These are phyloP conservation scores for Magnusiomyces ingens DNA, from an alignment of 1,139 yeast genomes.

Conservation along the genomic window DNA sequence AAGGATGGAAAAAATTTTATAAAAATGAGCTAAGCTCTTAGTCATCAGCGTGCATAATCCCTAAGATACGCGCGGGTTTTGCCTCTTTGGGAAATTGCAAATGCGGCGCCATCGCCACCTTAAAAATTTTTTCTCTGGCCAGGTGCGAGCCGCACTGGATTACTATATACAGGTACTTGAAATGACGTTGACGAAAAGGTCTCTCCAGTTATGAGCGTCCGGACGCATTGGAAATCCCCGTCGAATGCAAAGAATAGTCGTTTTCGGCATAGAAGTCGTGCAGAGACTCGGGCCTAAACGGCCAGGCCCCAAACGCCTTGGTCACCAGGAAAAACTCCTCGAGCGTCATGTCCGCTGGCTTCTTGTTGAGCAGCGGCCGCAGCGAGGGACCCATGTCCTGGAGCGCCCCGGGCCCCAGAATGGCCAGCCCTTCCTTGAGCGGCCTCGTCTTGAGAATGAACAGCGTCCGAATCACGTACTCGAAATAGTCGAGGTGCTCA, in stretches of 20 bases:
- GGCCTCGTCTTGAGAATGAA: slow-evolving; percentile 49
- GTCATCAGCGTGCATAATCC: too few relatives aligned
- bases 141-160: neutral
- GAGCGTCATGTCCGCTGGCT: slow-evolving; percentile 44
- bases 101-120: too few relatives aligned
- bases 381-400: slow-evolving; percentile 46
- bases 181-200: neutral
- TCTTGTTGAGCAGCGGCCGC: slow-evolving; percentile 39
- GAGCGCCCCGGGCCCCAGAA: slow-evolving; percentile 74
- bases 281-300: slow-evolving; percentile 66
- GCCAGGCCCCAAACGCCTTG: slow-evolving; percentile 62
- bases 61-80: too few relatives aligned
- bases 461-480: slow-evolving; percentile 59
- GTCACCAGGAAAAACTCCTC: slow-evolving; percentile 51
- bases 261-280: slow-evolving; percentile 37
- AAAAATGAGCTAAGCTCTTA: too few relatives aligned
- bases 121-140: neutral
- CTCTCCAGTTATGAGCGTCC: neutral
- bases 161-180: neutral
- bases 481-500: slow-evolving; percentile 49
- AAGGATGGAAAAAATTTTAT: neutral
- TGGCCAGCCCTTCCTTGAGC: slow-evolving; percentile 43
- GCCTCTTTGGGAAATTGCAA: too few relatives aligned
- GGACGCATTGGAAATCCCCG: neutral
- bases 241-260: neutral